These are phyloP conservation scores for Microcera coccophila DNA, from an alignment of 2,329 filamentous ascomycete species.

Conservation along the genomic window DNA sequence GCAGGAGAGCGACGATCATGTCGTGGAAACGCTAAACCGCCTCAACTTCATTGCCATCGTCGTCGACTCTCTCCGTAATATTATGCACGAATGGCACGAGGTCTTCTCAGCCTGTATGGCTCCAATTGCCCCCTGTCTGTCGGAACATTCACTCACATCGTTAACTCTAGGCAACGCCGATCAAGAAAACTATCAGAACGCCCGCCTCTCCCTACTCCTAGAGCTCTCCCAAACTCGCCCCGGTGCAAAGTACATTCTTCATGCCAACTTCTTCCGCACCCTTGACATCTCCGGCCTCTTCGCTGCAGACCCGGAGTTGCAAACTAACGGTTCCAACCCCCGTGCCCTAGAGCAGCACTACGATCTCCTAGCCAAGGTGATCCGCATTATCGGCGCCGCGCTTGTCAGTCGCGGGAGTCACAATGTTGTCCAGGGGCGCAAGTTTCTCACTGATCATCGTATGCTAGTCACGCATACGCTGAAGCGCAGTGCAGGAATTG, in stretches of 20 bases:
- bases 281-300: conserved; percentile 83
- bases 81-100: conserved; percentile 68
- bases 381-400: conserved; percentile 77
- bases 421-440: conserved; percentile 74
- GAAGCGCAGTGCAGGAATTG: conserved; percentile 81
- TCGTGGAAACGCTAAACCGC: conserved; percentile 75
- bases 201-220: conserved; percentile 76
- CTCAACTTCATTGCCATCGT: conserved; percentile 90
- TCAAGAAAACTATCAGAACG: conserved; percentile 55
- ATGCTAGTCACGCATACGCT: conserved; percentile 83
- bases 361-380: conserved; percentile 71
- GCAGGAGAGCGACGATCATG: conserved; percentile 65
- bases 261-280: conserved; percentile 80
- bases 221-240: conserved; percentile 77
- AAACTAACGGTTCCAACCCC: conserved; percentile 68
- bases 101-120: conserved; percentile 52
- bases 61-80: conserved; percentile 77
- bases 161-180: conserved; percentile 36
- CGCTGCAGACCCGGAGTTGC: conserved; percentile 84
- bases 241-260: conserved; percentile 84
- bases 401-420: conserved; percentile 78
- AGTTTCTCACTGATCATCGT: conserved; percentile 78
- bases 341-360: conserved; percentile 78
- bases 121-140: conserved; percentile 3
- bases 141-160: conserved; percentile 11